A percentile compares a stretch with the other conserved stretches of the same genome.
Conservation (phyloP, 768 basidiomycete genomes). For the Phanerochaete carnosa region DNA sequence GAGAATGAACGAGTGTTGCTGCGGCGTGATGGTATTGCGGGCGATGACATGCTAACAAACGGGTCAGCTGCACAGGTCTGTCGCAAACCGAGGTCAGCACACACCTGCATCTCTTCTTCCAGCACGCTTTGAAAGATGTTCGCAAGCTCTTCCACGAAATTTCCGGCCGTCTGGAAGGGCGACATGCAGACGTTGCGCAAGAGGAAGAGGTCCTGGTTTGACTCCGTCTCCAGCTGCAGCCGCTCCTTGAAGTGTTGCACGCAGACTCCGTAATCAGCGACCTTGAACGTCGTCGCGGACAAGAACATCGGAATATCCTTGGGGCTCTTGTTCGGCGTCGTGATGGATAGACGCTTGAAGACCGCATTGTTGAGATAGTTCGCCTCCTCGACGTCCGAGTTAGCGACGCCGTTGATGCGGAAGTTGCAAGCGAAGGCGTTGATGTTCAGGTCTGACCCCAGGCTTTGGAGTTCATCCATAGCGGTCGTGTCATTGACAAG, state of each 20-base stretch:
- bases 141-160: conserved; percentile 29
- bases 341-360: conserved; percentile 36
- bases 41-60: conserved; percentile 14
- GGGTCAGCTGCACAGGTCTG: neutral
- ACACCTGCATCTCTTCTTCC: conserved; percentile 24
- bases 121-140: conserved; percentile 29
- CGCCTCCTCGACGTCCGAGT: conserved; percentile 37
- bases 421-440: conserved; percentile 45
- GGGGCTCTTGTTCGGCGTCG: conserved; percentile 21
- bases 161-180: conserved; percentile 32
- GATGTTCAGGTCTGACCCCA: conserved; percentile 42
- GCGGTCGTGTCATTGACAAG: conserved; percentile 26
- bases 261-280: conserved; percentile 31
- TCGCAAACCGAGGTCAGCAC: neutral
- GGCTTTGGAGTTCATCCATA: conserved; percentile 21
- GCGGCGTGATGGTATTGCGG: conserved; percentile 32
- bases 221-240: conserved; percentile 27
- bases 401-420: conserved; percentile 29
- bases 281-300: conserved; percentile 17
- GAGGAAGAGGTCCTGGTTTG: conserved; percentile 30
- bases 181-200: conserved; percentile 39
- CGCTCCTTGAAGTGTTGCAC: conserved; percentile 35
- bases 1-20: conserved; percentile 34
- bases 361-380: conserved; percentile 38
- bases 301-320: conserved; percentile 16